Percentiles rank a stretch among this genome's conserved stretches.
These are phyloP conservation scores for Tolypocladium album DNA, from an alignment of 2,329 filamentous ascomycete species.

Conservation along the genomic window DNA sequence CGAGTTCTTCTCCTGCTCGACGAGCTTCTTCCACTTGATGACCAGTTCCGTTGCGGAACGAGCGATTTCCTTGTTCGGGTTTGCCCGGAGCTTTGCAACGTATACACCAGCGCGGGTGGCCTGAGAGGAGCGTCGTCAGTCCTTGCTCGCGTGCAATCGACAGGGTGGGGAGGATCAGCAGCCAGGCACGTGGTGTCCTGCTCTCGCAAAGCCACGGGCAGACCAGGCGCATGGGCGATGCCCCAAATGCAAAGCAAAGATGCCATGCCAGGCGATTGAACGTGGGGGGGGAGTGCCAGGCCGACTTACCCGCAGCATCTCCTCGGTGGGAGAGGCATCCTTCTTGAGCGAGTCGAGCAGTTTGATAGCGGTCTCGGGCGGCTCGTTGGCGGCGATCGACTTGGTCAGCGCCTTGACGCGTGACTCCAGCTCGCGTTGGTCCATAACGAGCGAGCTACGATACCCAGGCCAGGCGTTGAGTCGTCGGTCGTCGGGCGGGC, in stretches of 20 bases:
- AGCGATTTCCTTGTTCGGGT: conserved; percentile 72
- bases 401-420: conserved; percentile 73
- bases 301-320: conserved; percentile 63
- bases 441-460: conserved; percentile 38
- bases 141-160: background rate
- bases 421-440: conserved; percentile 69
- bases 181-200: background rate
- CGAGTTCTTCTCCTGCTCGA: conserved; percentile 51
- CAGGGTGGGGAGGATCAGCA: background rate
- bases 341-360: conserved; percentile 72
- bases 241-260: background rate
- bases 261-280: background rate
- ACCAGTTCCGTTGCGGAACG: conserved; percentile 74
- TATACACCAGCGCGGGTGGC: conserved; percentile 84
- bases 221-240: background rate
- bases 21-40: conserved; percentile 73
- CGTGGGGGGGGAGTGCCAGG: background rate
- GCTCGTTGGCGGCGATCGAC: conserved; percentile 64
- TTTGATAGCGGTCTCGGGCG: conserved; percentile 57
- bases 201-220: background rate
- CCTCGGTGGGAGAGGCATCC: conserved; percentile 75
- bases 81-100: conserved; percentile 70
- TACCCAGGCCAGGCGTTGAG: background rate
- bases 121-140: conserved; percentile 13
- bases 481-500: background rate